A percentile compares a stretch with the other conserved stretches of the same genome.
Conservation (phyloP, 305 asterid species). For the Fraxinus sp. region DNA sequence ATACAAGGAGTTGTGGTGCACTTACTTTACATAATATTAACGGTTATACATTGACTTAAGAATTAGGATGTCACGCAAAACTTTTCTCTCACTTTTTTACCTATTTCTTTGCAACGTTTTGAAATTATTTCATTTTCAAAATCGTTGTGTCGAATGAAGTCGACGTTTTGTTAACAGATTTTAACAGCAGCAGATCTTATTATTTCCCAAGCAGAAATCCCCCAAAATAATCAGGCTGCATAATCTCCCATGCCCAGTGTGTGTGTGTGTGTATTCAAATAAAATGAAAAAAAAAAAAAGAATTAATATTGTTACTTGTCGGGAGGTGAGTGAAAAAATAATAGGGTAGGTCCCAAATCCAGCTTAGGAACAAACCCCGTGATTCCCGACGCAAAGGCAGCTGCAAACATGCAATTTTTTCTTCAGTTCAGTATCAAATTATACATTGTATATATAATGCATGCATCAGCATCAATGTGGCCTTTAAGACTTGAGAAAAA, state of each 20-base stretch:
- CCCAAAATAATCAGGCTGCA: neutral
- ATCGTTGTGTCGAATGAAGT: no score
- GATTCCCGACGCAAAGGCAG: slow-evolving; percentile 85
- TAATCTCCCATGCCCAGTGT: neutral
- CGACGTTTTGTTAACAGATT: no score
- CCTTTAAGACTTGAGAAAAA: slow-evolving; percentile 12
- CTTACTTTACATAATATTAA: no score
- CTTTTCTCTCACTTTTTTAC: no score
- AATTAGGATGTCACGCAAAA: no score
- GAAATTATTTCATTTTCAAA: no score
- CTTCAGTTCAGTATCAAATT: neutral
- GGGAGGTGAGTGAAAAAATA: slow-evolving; percentile 8
- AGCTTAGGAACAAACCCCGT: slow-evolving; percentile 57
- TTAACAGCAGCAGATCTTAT: no score
- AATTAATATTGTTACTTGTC: neutral
- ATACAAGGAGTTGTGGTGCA: no score
- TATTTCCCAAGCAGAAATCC: no score
- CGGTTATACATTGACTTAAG: no score
- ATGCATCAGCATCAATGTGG: slow-evolving; percentile 18
- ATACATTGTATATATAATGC: neutral
- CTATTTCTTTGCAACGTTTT: no score
- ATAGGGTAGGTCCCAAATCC: slow-evolving; percentile 33
- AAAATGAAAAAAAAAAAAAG: neutral
- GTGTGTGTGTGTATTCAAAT: neutral
- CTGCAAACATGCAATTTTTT: slow-evolving; percentile 49